Percentiles rank a stretch among this genome's conserved stretches.
These are phyloP conservation scores for Mycena vitilis DNA, from an alignment of 768 basidiomycete genomes.

Conservation along the genomic window DNA sequence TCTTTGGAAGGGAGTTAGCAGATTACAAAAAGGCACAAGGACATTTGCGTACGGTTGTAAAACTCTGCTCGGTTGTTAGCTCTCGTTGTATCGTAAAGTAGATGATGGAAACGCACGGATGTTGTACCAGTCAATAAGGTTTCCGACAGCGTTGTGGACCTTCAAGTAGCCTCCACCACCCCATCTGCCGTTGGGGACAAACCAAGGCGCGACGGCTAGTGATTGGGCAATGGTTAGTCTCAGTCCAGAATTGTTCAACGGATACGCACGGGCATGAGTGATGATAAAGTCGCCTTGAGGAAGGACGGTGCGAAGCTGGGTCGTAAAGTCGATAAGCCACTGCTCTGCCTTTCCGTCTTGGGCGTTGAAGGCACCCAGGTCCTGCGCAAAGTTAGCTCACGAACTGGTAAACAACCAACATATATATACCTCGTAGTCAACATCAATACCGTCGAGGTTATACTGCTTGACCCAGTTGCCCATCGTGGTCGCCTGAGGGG, in stretches of 20 bases:
- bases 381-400: constrained; percentile 48
- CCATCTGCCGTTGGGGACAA: constrained; percentile 49
- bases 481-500: constrained; percentile 62
- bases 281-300: constrained; percentile 62
- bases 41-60: constrained; percentile 49
- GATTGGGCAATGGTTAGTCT: neutral
- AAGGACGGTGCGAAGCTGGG: constrained; percentile 59
- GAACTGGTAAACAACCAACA: neutral
- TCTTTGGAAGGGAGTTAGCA: constrained; percentile 37
- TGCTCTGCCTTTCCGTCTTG: constrained; percentile 18
- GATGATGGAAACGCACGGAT: constrained; percentile 52
- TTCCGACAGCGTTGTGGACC: constrained; percentile 64
- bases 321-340: constrained; percentile 67
- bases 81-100: neutral
- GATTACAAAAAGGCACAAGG: neutral
- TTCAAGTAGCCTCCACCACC: constrained; percentile 66
- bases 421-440: constrained; percentile 70
- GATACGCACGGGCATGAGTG: constrained; percentile 64
- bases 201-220: constrained; percentile 63
- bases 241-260: neutral
- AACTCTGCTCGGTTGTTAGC: constrained; percentile 43
- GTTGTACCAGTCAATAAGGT: constrained; percentile 75
- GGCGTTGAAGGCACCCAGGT: constrained; percentile 62
- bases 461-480: constrained; percentile 75
- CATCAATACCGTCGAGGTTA: constrained; percentile 75